phyloP scores from a whole-genome alignment of 371 early-diverging fungal genomes.

The Globomyces sp. region DNA sequence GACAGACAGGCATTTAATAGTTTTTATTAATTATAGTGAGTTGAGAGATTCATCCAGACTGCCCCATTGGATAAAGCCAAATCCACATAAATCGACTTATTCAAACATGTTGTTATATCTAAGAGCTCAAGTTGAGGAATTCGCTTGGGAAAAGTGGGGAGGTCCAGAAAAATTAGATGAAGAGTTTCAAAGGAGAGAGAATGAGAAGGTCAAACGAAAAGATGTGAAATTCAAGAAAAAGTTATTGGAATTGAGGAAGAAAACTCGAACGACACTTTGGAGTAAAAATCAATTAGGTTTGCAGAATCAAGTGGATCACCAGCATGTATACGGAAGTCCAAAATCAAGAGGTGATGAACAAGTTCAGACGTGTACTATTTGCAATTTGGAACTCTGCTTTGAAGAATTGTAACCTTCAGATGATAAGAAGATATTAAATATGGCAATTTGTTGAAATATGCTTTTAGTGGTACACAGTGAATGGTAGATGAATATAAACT shows the following conservation, averaged over 20 bases:
- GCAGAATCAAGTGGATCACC: slow-evolving; percentile 57
- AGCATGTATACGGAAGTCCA: slow-evolving; percentile 60
- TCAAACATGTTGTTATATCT: slow-evolving; percentile 94
- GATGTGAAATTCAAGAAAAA: slow-evolving; percentile 82
- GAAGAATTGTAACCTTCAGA: slow-evolving; percentile 61
- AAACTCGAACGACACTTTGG: slow-evolving; percentile 81
- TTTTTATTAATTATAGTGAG: slow-evolving; percentile 58
- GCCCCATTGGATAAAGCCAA: slow-evolving; percentile 85
- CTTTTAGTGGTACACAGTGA: too few species aligned
- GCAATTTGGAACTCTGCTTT: slow-evolving; percentile 70
- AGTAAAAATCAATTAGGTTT: slow-evolving; percentile 50
- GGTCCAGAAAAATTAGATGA: slow-evolving; percentile 79
- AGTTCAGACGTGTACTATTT: slow-evolving; percentile 63
- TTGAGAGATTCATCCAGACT: slow-evolving; percentile 73
- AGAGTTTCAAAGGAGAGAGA: slow-evolving; percentile 83
- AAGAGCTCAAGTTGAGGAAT: slow-evolving; percentile 85
- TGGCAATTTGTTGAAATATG: neutral
- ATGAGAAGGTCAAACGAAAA: slow-evolving; percentile 75
- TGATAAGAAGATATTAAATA: neutral
- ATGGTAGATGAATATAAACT: too few species aligned
- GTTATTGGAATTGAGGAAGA: slow-evolving; percentile 72
- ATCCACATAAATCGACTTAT: slow-evolving; percentile 93
- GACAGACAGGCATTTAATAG: slow-evolving; percentile 65
- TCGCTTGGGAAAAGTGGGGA: slow-evolving; percentile 93
- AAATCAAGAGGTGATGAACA: slow-evolving; percentile 37